Base-by-base conservation (phyloP, 163 green algal genomes). In the Coccomyxa subellipsoidea region DNA sequence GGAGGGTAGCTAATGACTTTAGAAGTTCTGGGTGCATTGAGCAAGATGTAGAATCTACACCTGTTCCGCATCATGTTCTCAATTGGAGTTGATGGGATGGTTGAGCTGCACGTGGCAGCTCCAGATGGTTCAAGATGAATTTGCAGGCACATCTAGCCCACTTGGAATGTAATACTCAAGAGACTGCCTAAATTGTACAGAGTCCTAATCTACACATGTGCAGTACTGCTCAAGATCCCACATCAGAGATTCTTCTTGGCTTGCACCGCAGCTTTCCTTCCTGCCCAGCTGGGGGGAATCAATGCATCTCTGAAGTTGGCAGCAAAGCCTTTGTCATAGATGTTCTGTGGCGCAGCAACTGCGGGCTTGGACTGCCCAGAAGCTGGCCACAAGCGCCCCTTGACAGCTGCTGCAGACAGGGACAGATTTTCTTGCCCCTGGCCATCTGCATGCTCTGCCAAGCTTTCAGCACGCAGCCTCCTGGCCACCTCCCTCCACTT, bases 401-500 rank as follows among this genome's bases (percentile, higher is more conserved):
- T 7, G 4, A 59, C 4, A 59, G 15, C 47, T 59, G 21, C 15
- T 18, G 23, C 4, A 35, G 66, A 8, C 59, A 31, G 66, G 8
- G 31, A 8, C 66, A 73, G 66, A n/a, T n/a, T n/a, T 32, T 72
- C 9, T 15, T 35, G 59, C 66, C 66, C 66, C 4, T 32, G 66
- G 47, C 23, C 47, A 59, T 59, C 66, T n/a, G 27, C n/a, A 10
- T 36, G 7, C 32, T 73, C 6, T 36, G 66, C 66, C 66, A 36
- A 3, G 1, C 4, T 18, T 73, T 73, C 66, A 35, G n/a, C 66
- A 12, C 29, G 2, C 2, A 32, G 66, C 7, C 27, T 73, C 66
- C n/a, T 73, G 21, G 8, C 27, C 66, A 73, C 27, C 37, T 83
- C 69, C 39, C 73, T 69, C 80, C 77, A 77, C 76, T 87, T 87